These are phyloP conservation scores for Zygoascus meyerae DNA, from an alignment of 1,139 yeast species.

Conservation along the genomic window DNA sequence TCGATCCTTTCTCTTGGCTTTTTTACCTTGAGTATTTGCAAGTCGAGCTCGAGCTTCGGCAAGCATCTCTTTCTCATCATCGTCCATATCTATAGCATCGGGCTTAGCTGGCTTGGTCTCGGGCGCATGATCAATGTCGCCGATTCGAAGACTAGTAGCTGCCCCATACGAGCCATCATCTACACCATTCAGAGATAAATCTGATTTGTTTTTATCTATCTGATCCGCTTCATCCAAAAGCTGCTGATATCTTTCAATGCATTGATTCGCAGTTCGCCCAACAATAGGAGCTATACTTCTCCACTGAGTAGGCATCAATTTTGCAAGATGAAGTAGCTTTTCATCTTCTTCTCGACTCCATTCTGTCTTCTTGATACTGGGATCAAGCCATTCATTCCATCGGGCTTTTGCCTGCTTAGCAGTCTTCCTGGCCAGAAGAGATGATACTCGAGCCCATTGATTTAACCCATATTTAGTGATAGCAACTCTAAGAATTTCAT, in stretches of 20 bases:
- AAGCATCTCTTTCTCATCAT: constrained; percentile 87
- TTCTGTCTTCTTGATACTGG: constrained; percentile 53
- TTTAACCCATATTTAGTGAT: constrained; percentile 88
- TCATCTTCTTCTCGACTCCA: constrained; percentile 82
- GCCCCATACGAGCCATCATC: constrained; percentile 50
- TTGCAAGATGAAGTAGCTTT: constrained; percentile 58
- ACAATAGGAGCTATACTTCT: constrained; percentile 73
- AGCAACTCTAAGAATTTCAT: constrained; percentile 84
- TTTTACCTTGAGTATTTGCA: constrained; percentile 91
- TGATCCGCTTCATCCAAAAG: constrained; percentile 54
- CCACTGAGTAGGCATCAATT: constrained; percentile 89
- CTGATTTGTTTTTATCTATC: constrained; percentile 26
- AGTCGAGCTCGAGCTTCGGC: constrained; percentile 89
- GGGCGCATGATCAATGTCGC: constrained; percentile 62
- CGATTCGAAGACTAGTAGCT: constrained; percentile 30
- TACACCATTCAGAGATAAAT: constrained; percentile 43
- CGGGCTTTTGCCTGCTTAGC: constrained; percentile 91
- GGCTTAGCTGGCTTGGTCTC: constrained; percentile 84
- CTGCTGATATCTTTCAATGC: constrained; percentile 81
- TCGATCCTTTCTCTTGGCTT: constrained; percentile 85
- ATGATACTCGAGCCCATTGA: constrained; percentile 93
- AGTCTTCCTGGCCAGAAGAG: constrained; percentile 74
- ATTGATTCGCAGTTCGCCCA: constrained; percentile 82
- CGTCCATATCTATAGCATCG: constrained; percentile 72
- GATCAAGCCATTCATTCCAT: constrained; percentile 88